A percentile compares a stretch with the other conserved stretches of the same genome.
phyloP scores from a whole-genome alignment of 139 green algal genomes.

The Chlorella sorokiniana region DNA sequence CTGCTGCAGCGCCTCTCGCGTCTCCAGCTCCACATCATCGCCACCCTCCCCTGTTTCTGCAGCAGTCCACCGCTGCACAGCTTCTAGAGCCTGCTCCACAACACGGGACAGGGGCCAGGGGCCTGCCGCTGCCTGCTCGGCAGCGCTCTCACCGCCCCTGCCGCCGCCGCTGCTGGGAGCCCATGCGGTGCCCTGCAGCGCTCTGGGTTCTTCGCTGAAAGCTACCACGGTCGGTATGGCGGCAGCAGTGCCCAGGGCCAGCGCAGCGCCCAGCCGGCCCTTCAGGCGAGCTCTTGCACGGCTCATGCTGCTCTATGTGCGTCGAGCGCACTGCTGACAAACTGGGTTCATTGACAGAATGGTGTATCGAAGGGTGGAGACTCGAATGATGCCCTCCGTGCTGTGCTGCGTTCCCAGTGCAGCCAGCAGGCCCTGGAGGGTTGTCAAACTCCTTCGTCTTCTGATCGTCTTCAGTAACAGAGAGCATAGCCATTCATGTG shows the following conservation, averaged over 20 bases:
- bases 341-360: too few species aligned
- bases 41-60: too few species aligned
- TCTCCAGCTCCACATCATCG: too few species aligned
- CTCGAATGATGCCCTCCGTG: too few species aligned
- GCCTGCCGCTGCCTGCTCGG: background rate
- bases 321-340: too few species aligned
- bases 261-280: background rate
- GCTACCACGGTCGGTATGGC: constrained; percentile 8
- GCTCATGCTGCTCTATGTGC: background rate
- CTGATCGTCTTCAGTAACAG: too few species aligned
- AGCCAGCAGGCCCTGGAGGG: too few species aligned
- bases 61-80: background rate
- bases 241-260: background rate
- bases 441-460: too few species aligned
- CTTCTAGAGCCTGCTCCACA: background rate
- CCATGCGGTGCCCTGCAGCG: background rate
- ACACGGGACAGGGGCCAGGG: constrained; percentile 14
- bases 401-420: too few species aligned
- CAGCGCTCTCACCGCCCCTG: background rate
- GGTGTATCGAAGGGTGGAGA: too few species aligned
- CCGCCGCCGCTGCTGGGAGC: background rate
- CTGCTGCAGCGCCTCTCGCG: too few species aligned
- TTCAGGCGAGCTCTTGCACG: background rate
- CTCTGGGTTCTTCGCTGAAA: background rate
- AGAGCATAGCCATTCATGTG: too few species aligned